Conservation (phyloP, 2,329 filamentous ascomycete species). For the Penicillium concentricum region DNA sequence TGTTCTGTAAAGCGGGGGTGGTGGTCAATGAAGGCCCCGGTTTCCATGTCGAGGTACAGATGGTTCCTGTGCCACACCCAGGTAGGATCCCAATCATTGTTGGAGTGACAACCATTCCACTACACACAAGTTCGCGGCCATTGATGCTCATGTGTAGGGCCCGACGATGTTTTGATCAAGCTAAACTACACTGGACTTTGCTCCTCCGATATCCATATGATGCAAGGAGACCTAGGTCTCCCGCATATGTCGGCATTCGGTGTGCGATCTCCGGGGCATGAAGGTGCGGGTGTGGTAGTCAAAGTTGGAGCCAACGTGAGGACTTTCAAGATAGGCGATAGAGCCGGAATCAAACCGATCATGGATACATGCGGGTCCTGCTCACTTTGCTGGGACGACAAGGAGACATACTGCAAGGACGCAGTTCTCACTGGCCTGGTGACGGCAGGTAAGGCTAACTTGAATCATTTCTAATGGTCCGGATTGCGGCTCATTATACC, state of each 20-base stretch:
- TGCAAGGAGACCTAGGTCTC: conserved; percentile 54
- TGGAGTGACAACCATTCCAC: not conserved
- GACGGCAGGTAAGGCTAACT: conserved; percentile 35
- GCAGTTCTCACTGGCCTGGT: conserved; percentile 42
- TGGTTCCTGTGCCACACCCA: conserved; percentile 51
- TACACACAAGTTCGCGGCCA: not conserved
- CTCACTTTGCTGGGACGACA: conserved; percentile 51
- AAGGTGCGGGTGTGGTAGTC: conserved; percentile 59
- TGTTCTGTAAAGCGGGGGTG: conserved; percentile 52
- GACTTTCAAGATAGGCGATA: conserved; percentile 54
- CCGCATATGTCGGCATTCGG: conserved; percentile 49
- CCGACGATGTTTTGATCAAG: conserved; percentile 56
- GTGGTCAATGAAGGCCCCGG: conserved; percentile 52
- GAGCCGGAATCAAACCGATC: conserved; percentile 54
- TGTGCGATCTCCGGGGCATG: conserved; percentile 52
- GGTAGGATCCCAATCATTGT: conserved; percentile 30
- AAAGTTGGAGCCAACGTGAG: conserved; percentile 55
- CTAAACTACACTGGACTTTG: conserved; percentile 61
- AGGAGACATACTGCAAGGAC: conserved; percentile 49
- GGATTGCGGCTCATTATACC: not conserved
- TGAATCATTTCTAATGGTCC: not conserved
- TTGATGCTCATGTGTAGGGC: conserved; percentile 35
- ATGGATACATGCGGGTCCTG: conserved; percentile 54
- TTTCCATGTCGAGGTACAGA: conserved; percentile 49
- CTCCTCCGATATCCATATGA: conserved; percentile 58